Percentiles rank a stretch among this genome's conserved stretches.
These are phyloP conservation scores for Lichtheimia ramosa DNA, from an alignment of 371 early-diverging fungal genomes.

Conservation along the genomic window DNA sequence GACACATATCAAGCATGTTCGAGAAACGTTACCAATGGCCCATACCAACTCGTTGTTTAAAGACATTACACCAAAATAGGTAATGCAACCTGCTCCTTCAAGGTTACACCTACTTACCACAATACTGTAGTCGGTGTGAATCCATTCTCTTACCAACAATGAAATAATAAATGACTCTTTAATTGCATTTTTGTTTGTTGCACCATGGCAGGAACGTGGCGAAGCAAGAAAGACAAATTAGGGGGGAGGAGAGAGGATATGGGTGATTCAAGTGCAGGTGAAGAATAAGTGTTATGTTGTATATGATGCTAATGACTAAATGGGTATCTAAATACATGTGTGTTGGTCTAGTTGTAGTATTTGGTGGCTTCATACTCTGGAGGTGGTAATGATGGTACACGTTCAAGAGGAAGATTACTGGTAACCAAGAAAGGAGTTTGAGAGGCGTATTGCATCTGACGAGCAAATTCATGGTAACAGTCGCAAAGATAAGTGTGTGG, in stretches of 20 bases:
- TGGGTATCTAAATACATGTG: neutral
- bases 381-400: conserved; percentile 43
- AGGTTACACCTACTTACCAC: neutral
- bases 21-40: conserved; percentile 1
- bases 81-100: neutral
- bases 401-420: conserved; percentile 16
- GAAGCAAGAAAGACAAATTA: neutral
- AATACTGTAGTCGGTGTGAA: neutral
- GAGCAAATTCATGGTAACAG: conserved; percentile 39
- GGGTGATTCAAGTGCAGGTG: neutral
- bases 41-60: no score
- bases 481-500: conserved; percentile 30
- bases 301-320: neutral
- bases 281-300: neutral
- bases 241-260: neutral
- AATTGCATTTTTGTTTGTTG: conserved; percentile 2
- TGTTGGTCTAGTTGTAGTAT: neutral
- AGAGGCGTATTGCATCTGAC: conserved; percentile 43
- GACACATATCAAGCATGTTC: no score
- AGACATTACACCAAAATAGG: neutral
- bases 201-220: neutral
- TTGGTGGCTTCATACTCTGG: conserved; percentile 30
- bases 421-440: conserved; percentile 26
- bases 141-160: neutral
- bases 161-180: neutral